phyloP scores from a whole-genome alignment of 352 stramenopile genomes.

The Globisporangium recalcitrans region DNA sequence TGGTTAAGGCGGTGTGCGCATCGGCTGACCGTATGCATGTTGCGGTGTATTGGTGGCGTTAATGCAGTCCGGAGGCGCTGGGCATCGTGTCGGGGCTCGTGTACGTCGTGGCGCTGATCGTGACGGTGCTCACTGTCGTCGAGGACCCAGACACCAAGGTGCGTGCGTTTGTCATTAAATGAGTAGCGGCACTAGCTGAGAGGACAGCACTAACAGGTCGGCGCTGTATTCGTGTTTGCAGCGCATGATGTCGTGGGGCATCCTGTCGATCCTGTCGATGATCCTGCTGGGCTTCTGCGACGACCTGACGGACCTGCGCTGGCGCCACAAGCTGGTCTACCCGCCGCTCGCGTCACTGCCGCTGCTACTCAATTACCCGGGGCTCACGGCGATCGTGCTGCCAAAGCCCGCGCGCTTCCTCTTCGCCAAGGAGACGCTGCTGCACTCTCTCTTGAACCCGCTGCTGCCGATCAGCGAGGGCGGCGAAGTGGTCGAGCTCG shows the following conservation, averaged over 20 bases:
- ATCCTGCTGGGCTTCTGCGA: constrained; percentile 92
- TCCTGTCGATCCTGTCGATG: constrained; percentile 87
- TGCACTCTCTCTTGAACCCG: constrained; percentile 56
- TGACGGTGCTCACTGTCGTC: constrained; percentile 66
- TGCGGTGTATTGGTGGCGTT: too few species aligned
- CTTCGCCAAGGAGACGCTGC: constrained; percentile 51
- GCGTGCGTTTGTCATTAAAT: constrained; percentile 14
- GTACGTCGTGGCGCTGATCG: constrained; percentile 71
- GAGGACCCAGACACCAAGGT: constrained; percentile 61
- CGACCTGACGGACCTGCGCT: constrained; percentile 95
- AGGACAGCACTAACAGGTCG: not conserved
- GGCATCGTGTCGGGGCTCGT: constrained; percentile 85
- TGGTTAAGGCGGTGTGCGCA: not conserved
- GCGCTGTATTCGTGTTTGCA: constrained; percentile 7
- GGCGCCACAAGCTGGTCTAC: constrained; percentile 96
- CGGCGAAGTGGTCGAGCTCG: constrained; percentile 90
- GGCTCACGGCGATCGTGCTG: constrained; percentile 92
- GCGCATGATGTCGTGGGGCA: constrained; percentile 80
- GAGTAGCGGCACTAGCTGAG: too few species aligned
- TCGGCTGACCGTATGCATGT: not conserved
- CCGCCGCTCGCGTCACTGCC: constrained; percentile 95
- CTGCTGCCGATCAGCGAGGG: constrained; percentile 67
- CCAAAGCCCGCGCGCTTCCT: constrained; percentile 83
- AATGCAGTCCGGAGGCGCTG: constrained; percentile 80
- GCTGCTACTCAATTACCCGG: constrained; percentile 95